Percentiles rank a stretch among this genome's conserved stretches.
Evolutionary conservation across 306 rosid genomes (phyloP).

Genomic region (Mimosa bimucronata): DNA sequence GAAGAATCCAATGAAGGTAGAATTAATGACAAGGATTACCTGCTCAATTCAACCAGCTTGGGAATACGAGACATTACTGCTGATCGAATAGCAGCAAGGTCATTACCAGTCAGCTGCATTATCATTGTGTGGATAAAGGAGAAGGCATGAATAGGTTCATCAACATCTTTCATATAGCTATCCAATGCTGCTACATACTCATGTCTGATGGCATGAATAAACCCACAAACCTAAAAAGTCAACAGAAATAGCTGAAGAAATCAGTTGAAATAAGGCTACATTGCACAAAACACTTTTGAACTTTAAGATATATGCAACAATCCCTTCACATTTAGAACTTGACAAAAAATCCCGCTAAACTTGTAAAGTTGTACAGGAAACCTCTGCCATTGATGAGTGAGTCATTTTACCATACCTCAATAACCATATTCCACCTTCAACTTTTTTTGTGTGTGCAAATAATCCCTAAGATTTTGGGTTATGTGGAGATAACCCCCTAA

Average conservation of each 20-base stretch:
- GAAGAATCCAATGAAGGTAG: slow-evolving; percentile 18
- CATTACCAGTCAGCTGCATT: slow-evolving; percentile 53
- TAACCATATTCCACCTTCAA: background rate
- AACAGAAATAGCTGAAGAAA: slow-evolving; percentile 29
- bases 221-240: slow-evolving; percentile 79
- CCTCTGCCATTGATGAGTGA: background rate
- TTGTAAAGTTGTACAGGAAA: background rate
- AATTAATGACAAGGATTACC: slow-evolving; percentile 51
- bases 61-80: slow-evolving; percentile 78
- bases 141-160: slow-evolving; percentile 89
- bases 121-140: slow-evolving; percentile 76
- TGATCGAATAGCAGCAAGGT: slow-evolving; percentile 56
- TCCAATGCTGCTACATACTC: slow-evolving; percentile 85
- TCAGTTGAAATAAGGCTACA: slow-evolving; percentile 25
- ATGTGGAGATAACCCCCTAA: background rate
- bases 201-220: slow-evolving; percentile 70
- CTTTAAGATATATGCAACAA: background rate
- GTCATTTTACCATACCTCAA: background rate
- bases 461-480: background rate
- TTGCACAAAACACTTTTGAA: background rate
- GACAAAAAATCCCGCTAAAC: background rate
- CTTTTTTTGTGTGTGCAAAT: background rate
- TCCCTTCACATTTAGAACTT: background rate
- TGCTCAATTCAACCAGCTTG: slow-evolving; percentile 72
- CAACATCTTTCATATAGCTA: slow-evolving; percentile 82